A percentile compares a stretch with the other conserved stretches of the same genome.
These are phyloP conservation scores for Neocallimastix lanati DNA, from an alignment of 192 early-diverging fungal species.

Conservation along the genomic window DNA sequence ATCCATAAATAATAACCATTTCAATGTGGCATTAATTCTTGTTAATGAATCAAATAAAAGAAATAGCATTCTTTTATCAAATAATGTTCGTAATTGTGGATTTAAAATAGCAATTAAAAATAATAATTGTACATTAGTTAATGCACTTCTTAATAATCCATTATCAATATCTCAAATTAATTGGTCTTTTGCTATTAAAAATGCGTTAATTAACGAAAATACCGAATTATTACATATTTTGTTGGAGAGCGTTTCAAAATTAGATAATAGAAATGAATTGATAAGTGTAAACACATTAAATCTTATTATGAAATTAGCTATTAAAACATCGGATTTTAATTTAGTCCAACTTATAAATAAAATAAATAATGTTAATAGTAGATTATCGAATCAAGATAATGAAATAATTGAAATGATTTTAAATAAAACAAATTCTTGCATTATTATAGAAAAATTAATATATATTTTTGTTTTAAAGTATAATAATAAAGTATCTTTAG, in stretches of 20 bases:
- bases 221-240: not conserved
- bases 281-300: not conserved
- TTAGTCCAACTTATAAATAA: not conserved
- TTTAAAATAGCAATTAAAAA: not conserved
- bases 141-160: not conserved
- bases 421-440: not conserved
- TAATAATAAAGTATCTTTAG: not conserved
- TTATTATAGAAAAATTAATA: not conserved
- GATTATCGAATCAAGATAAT: not conserved
- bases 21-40: not conserved
- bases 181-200: not conserved
- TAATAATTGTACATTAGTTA: not conserved
- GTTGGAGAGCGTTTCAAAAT: not conserved
- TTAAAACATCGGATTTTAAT: not conserved
- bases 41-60: not conserved
- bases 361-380: not conserved
- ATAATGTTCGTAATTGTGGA: not conserved
- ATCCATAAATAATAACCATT: not conserved
- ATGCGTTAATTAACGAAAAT: not conserved
- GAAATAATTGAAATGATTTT: not conserved
- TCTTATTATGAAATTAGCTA: not conserved
- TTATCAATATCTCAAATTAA: not conserved
- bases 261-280: not conserved
- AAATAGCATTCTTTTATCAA: not conserved
- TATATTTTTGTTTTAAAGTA: not conserved